Conservation (phyloP, 2,329 filamentous ascomycete species). For the Aspergillus tanneri region DNA sequence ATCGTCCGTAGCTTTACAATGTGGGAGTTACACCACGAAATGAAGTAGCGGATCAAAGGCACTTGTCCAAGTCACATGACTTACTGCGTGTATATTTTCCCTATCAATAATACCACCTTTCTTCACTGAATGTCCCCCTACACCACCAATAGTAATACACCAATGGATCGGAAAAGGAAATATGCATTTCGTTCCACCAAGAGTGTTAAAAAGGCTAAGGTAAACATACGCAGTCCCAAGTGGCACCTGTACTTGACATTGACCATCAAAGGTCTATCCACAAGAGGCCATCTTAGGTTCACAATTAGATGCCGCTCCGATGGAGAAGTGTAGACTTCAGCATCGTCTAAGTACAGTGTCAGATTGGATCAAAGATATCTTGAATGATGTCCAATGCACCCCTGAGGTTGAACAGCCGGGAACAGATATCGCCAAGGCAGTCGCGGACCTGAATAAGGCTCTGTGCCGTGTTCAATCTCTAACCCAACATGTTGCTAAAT, state of each 20-base stretch:
- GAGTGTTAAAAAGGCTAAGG: conserved; percentile 20
- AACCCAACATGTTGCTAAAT: not conserved
- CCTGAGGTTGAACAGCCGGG: too few species aligned
- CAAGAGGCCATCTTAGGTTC: too few species aligned
- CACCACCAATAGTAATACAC: too few species aligned
- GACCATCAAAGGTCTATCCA: not conserved
- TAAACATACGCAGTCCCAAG: conserved; percentile 5
- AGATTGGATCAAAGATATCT: too few species aligned
- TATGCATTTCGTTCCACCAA: conserved; percentile 11
- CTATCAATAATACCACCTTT: not conserved
- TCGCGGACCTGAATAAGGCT: too few species aligned
- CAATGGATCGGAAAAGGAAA: conserved; percentile 31
- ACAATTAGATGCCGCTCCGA: too few species aligned
- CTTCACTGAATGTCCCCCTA: too few species aligned
- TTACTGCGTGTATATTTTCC: not conserved
- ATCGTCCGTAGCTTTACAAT: not conserved
- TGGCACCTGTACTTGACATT: not conserved
- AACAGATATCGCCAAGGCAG: too few species aligned
- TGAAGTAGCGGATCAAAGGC: not conserved
- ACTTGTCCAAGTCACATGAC: not conserved
- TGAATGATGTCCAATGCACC: too few species aligned
- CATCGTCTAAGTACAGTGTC: too few species aligned
- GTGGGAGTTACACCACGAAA: not conserved
- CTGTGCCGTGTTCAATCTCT: not conserved
- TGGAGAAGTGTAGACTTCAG: too few species aligned